A percentile compares a stretch with the other conserved stretches of the same genome.
Conservation (phyloP, 169 alveolate species). For the Plasmodium gonderi region DNA sequence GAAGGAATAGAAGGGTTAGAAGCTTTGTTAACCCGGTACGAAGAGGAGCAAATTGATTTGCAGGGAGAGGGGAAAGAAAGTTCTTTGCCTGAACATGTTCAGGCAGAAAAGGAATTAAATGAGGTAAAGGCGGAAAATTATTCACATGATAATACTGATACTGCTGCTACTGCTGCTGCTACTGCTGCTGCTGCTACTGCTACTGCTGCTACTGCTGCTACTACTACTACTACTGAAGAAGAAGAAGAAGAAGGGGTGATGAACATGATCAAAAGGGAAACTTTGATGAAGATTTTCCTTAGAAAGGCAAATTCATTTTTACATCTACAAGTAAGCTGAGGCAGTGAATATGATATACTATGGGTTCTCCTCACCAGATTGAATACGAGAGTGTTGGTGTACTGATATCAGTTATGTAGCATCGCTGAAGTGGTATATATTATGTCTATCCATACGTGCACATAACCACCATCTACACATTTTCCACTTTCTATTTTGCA, state of each 20-base stretch:
- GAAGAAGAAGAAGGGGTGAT: neutral
- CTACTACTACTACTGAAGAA: neutral
- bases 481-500: neutral
- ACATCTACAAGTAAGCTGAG: conserved; percentile 17
- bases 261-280: conserved; percentile 20
- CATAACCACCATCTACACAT: neutral
- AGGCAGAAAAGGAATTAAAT: neutral
- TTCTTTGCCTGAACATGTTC: too few relatives aligned
- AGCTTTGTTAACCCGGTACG: conserved; percentile 6
- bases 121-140: neutral
- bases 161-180: too few relatives aligned
- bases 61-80: neutral
- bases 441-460: neutral
- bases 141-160: too few relatives aligned
- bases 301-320: conserved; percentile 47
- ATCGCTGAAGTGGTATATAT: too few relatives aligned
- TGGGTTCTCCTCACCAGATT: too few relatives aligned
- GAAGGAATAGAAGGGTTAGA: conserved; percentile 22
- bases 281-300: conserved; percentile 38
- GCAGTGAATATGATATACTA: neutral
- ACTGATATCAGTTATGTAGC: too few relatives aligned
- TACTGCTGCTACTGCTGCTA: neutral
- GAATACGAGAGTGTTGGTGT: too few relatives aligned
- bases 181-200: too few relatives aligned
- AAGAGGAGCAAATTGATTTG: neutral